phyloP scores from a whole-genome alignment of 2,329 filamentous ascomycete genomes.

The Cladosporium velox region DNA sequence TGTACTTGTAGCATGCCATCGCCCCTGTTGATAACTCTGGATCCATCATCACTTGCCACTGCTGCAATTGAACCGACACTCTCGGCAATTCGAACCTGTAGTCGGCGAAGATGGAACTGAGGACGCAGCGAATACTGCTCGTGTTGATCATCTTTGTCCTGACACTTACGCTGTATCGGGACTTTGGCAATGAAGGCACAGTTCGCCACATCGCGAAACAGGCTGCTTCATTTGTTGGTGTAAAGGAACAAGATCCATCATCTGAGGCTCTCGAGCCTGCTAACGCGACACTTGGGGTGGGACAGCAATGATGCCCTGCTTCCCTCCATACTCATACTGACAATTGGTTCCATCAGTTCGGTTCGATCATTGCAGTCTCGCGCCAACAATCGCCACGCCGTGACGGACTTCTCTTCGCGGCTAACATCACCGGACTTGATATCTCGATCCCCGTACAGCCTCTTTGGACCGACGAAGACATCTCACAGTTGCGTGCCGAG shows the following conservation, averaged over 20 bases:
- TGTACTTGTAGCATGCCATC: background rate
- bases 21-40: background rate
- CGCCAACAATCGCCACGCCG: constrained; percentile 38
- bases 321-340: background rate
- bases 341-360: constrained; percentile 31
- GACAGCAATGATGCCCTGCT: background rate
- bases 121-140: constrained; percentile 19
- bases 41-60: background rate
- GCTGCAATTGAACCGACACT: background rate
- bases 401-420: constrained; percentile 41
- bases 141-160: constrained; percentile 20
- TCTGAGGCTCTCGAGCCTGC: constrained; percentile 9
- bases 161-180: constrained; percentile 16
- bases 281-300: constrained; percentile 27
- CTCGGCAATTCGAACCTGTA: background rate
- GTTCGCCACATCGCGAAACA: background rate
- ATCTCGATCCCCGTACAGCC: constrained; percentile 43
- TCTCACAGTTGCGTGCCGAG: constrained; percentile 33
- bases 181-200: constrained; percentile 7
- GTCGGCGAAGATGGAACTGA: constrained; percentile 10
- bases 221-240: background rate
- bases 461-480: constrained; percentile 40
- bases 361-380: constrained; percentile 43
- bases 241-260: background rate
- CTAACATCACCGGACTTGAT: constrained; percentile 43